Evolutionary conservation across 768 basidiomycete species (phyloP).

Genomic region (Leccinum arenicola): DNA sequence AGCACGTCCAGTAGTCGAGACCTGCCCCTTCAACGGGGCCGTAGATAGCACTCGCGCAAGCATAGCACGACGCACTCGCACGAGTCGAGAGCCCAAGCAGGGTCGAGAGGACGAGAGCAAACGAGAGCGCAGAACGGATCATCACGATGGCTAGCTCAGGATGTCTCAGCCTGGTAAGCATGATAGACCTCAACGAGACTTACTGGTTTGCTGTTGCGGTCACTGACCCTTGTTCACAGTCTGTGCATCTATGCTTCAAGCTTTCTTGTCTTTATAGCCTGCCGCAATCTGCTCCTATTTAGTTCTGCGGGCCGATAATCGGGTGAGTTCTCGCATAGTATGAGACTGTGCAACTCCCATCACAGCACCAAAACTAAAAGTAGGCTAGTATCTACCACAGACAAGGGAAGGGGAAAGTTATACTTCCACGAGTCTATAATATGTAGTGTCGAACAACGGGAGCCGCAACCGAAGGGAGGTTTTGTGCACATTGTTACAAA

Average conservation of each 20-base stretch:
- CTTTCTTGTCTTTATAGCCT: background rate
- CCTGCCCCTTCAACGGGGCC: background rate
- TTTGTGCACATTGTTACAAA: too few relatives aligned
- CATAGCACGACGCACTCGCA: background rate
- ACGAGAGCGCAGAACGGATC: background rate
- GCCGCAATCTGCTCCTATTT: background rate
- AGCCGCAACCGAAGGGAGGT: background rate
- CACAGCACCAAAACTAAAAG: background rate
- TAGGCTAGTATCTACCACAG: background rate
- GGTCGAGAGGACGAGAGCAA: background rate
- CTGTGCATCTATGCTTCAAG: background rate
- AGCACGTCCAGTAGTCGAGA: slow-evolving; percentile 12
- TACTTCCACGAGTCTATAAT: background rate
- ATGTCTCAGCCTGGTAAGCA: background rate
- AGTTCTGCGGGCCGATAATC: background rate
- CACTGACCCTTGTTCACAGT: background rate
- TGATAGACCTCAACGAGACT: background rate
- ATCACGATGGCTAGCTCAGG: background rate
- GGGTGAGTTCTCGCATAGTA: too few relatives aligned
- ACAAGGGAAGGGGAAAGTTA: background rate
- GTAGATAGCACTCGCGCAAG: slow-evolving; percentile 4
- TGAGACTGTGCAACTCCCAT: too few relatives aligned
- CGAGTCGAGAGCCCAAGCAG: slow-evolving; percentile 2
- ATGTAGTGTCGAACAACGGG: background rate
- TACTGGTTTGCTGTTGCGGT: background rate